Evolutionary conservation across 1,284 basidiomycete genomes (phyloP), one percentile per base, ranked within the genome.

Genomic region (Moesziomyces sp.): DNA sequence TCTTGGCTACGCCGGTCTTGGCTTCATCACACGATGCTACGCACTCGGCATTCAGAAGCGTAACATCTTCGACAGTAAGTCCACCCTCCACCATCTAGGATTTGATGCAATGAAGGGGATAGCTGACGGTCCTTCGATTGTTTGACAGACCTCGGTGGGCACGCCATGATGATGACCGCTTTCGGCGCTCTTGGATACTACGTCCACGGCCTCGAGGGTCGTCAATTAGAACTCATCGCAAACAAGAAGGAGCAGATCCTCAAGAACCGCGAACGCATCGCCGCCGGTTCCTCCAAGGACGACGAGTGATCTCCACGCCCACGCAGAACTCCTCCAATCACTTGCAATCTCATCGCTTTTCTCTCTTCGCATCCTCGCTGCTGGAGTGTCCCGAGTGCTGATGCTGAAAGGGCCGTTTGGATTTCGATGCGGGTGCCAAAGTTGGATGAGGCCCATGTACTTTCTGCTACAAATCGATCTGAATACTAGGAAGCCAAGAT

Each of bases 11-110:
- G 80, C 82, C 40, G 76, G 80, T 10, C 64, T 83, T 47, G 82
- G 82, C 11, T 83, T 83, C 64, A 56, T 81, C 38, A 81, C 82
- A 50, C 76, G 82, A 30, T 83, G 80, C 75, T 83, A 79, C 44
- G 79, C 78, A 6, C 77, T 83, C 19, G 82, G 81, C 50, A 58
- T 83, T 46, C 82, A 83, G 66, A 81, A 80, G 76, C 58, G 82
- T 30, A 83, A 83, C 72, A 79, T 83, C 49, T 74, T 83, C 18
- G 82, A 83, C 42, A 82, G 82, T 83, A 57, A 66, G 82, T 83
- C 3, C 10, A 16, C 5, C n/a, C 55, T 51, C 24, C 28, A 16
- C 18, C 30, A 56, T 42, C 21, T 43, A 26, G 19, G n/a, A 19
- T 23, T 35, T n/a, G 14, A 16, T 18, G 14, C 1, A 16, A 16